Base-by-base conservation (phyloP, 768 basidiomycete genomes). In the Leucogyrophana mollusca region DNA sequence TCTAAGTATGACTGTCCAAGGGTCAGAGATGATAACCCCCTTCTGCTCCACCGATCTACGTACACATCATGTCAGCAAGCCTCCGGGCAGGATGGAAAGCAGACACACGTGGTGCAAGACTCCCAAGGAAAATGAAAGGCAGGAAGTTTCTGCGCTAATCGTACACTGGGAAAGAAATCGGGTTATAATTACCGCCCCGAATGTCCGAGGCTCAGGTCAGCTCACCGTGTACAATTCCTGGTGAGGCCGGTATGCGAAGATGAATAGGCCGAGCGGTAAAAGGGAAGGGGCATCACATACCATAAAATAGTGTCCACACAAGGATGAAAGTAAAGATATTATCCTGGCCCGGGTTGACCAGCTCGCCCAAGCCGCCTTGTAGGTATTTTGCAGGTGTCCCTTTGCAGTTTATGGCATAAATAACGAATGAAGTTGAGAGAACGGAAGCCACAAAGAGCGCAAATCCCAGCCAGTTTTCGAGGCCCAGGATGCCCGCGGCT, bases 281-380 rank as follows among this genome's bases (percentile, higher is more conserved):
- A 40, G n/a, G 30, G 22, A 40, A 43, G 34, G 23, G 22, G 10
- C 17, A 24, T 18, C 11, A 68, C 87, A 49, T 56, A 91, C 90
- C 94, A 63, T 90, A 95, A 64, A 94, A 89, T 45, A 95, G 71
- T 27, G 94, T 97, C 94, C 94, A 97, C 17, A 88, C 85, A 22
- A 96, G 78, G 47, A 97, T 78, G 58, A 94, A 97, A 3, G 91
- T 90, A 58, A 92, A 90, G 14, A 85, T 71, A 53, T 92, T 94
- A 66, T 96, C 94, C 66, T 93, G 89, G 9, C 91, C 91, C 0
- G 94, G 86, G 51, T 86, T 91, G 38, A 85, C 68, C 30, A 95
- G 68, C 45, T 87, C 87, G 65, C 74, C 68, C 49, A 80, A 58
- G 2, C 87, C 87, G 4, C 82, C 81, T 35, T 75, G 69, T 14